Evolutionary conservation across 345 rosid genomes (phyloP).

Genomic region (Eucalyptus caleyi): DNA sequence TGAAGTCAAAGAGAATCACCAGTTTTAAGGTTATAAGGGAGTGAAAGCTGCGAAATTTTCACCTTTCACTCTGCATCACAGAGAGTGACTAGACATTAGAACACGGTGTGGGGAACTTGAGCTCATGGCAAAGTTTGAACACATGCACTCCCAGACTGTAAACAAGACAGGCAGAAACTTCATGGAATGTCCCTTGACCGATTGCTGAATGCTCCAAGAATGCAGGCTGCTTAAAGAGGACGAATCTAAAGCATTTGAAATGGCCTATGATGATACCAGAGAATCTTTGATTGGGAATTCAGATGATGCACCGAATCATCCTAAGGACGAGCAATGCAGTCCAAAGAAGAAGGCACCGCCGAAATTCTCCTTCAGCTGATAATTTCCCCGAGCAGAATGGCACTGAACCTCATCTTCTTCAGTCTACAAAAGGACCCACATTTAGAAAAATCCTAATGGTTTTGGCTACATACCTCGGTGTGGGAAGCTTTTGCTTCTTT

Average conservation of each 20-base stretch:
- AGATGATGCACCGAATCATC: not conserved
- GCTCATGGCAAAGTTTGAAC: not conserved
- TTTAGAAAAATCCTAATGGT: constrained; percentile 5
- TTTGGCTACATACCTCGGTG: constrained; percentile 15
- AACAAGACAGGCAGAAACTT: not conserved
- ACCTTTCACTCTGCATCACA: not conserved
- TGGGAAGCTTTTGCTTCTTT: constrained; percentile 30
- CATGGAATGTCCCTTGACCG: not conserved
- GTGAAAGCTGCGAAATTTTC: not conserved
- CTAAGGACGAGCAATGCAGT: not conserved
- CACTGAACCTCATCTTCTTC: not conserved
- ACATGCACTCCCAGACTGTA: not conserved
- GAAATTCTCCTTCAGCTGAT: not conserved
- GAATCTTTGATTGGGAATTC: constrained; percentile 14
- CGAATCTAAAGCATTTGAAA: not conserved
- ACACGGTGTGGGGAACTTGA: not conserved
- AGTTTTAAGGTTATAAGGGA: not conserved
- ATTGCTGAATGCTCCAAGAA: not conserved
- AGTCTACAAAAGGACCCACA: not conserved
- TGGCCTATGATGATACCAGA: constrained; percentile 19
- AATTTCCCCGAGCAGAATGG: not conserved
- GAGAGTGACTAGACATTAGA: not conserved
- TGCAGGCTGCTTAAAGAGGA: not conserved
- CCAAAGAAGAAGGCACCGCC: constrained; percentile 13
- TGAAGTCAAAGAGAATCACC: not conserved